Evolutionary conservation across 192 early-diverging fungal genomes (phyloP).

Genomic region (Linderina pennispora): DNA sequence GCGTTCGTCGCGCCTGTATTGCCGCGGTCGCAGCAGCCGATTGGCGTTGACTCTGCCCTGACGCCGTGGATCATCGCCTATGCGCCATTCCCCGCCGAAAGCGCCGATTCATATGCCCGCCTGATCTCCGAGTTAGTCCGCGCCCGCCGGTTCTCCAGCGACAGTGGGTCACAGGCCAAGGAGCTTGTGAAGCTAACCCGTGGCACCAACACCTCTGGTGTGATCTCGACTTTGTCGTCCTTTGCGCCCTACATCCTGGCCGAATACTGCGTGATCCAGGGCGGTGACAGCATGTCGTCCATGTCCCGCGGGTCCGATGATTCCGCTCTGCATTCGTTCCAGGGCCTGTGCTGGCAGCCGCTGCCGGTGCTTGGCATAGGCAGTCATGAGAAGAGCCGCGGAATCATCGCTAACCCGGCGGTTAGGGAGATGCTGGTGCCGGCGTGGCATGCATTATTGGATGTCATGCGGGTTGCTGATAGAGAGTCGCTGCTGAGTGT

Average conservation of each 20-base stretch:
- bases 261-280: constrained; percentile 44
- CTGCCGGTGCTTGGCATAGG: constrained; percentile 4
- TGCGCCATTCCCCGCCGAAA: constrained; percentile 17
- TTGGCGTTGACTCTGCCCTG: constrained; percentile 3
- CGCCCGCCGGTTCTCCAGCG: constrained; percentile 2
- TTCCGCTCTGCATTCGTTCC: too few species aligned
- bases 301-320: not conserved
- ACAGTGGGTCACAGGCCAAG: not conserved
- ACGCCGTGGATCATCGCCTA: constrained; percentile 39
- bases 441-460: constrained; percentile 37
- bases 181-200: constrained; percentile 25
- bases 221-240: constrained; percentile 14
- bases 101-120: constrained; percentile 36
- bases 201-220: constrained; percentile 32
- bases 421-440: constrained; percentile 36
- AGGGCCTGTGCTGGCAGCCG: constrained; percentile 31
- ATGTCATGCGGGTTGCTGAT: constrained; percentile 21
- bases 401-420: constrained; percentile 15
- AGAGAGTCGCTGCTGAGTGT: constrained; percentile 15
- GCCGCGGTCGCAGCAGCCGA: not conserved
- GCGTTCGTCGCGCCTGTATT: constrained; percentile 28
- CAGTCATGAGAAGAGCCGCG: not conserved
- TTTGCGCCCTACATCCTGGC: constrained; percentile 29
- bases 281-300: constrained; percentile 13
- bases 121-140: constrained; percentile 21